These are phyloP conservation scores for Pelargonium australe DNA, from an alignment of 441 rosid genomes.

Conservation along the genomic window DNA sequence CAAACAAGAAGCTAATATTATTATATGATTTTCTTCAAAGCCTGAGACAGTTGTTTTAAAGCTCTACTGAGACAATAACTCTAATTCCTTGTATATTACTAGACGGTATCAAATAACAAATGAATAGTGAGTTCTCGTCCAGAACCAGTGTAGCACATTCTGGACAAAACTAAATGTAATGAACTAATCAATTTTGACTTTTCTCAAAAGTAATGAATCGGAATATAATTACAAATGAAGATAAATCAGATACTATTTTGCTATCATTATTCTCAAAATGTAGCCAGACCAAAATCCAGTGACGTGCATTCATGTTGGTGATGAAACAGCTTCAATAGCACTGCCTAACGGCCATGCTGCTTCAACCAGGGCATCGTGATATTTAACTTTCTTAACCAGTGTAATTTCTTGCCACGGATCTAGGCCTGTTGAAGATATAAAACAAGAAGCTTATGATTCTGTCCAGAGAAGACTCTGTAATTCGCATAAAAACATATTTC, in stretches of 20 bases:
- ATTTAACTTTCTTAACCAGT: slow-evolving; percentile 73
- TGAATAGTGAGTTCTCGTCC: too few species aligned
- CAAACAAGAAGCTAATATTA: too few species aligned
- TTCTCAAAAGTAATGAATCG: slow-evolving; percentile 24
- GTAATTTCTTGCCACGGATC: slow-evolving; percentile 74
- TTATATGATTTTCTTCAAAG: too few species aligned
- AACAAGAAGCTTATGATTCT: background rate
- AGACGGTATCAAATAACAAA: too few species aligned
- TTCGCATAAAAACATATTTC: background rate
- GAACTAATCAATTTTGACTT: slow-evolving; percentile 27
- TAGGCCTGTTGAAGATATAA: slow-evolving; percentile 40
- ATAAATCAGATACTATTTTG: slow-evolving; percentile 20
- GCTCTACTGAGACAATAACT: too few species aligned
- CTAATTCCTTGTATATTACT: too few species aligned
- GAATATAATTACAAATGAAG: slow-evolving; percentile 32
- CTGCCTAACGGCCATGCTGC: slow-evolving; percentile 99
- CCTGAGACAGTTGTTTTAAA: too few species aligned
- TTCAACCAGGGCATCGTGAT: slow-evolving; percentile 57
- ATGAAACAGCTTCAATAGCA: slow-evolving; percentile 86
- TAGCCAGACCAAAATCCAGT: slow-evolving; percentile 15
- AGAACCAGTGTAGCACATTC: too few species aligned
- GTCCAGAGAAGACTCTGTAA: background rate
- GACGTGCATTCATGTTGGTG: slow-evolving; percentile 20
- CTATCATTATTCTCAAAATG: slow-evolving; percentile 24
- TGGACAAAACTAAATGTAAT: background rate